Evolutionary conservation across 2,329 filamentous ascomycete species (phyloP), one percentile per base, ranked within the genome.

Genomic region (Trichoderma lentiforme): DNA sequence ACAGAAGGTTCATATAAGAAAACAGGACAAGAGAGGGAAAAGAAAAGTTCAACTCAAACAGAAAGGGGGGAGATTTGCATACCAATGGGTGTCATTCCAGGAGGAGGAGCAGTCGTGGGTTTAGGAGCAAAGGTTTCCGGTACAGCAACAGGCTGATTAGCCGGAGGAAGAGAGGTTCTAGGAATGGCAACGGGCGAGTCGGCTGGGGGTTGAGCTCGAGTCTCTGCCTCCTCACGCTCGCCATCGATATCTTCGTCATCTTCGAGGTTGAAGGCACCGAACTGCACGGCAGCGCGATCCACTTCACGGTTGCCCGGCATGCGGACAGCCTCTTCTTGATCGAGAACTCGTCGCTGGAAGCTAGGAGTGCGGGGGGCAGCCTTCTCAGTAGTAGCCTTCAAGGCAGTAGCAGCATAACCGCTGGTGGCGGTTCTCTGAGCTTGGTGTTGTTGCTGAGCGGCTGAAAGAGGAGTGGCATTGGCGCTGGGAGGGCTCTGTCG

Each of bases 261-360:
- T 79, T 93, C 95, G 78, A 99, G 83, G 79, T 92, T 97, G 86
- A 99, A 93, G 81, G 95, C 97, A 74, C 96, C 96, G 81, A 99
- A 99, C 80, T 98, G 95, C 63, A 99, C 94, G 64, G 95, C 93
- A 75, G 95, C 90, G 77, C 94, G 91, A 80, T 98, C 95, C 32
- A 99, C 92, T 68, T 96, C 95, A 76, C 96, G 94, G 84, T 98
- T 97, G 73, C 93, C 94, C 60, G 96, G 96, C 95, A 99, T 98
- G 75, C 97, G 94, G 53, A 99, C 96, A 72, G 96, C 94, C 84
- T 99, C 96, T 82, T 97, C 95, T 80, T 99, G 96, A 77, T 98
- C 95, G 78, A 97, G 87, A 69, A 98, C 88, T 78, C 94, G 92
- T 75, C 95, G 91, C 81, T 97, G 92, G 82, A 92, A 94, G 83